Evolutionary conservation across 2,329 filamentous ascomycete species (phyloP), one percentile per base, ranked within the genome.

Genomic region (Massarina eburnea): DNA sequence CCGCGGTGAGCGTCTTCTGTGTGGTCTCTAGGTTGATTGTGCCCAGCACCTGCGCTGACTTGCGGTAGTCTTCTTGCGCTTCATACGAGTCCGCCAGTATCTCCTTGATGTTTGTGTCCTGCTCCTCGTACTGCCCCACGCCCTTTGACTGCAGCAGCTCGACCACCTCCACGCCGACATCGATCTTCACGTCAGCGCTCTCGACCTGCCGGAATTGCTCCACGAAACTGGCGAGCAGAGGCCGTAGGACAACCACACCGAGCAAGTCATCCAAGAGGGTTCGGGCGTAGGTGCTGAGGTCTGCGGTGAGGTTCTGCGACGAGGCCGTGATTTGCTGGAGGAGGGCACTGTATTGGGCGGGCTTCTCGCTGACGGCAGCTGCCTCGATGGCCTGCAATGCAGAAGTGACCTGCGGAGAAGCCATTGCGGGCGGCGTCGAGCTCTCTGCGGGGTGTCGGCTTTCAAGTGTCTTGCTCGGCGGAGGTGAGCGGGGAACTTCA

Each of bases 11-110:
- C 45, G 88, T 84, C 39, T 92, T 86, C 74, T 96, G 91, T 2
- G 91, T 91, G 46, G 83, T 87, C 66, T 99, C 92, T 37, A 97
- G 84, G 26, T 91, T 88, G 58, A 97, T 95, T 29, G 85, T 86
- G 61, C 89, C 83, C 6, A 99, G 80, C 8, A 82, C 78, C 64
- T 85, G 84, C 21, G 94, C 94, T 0, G 92, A 91, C 22, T 81
- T 81, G 18, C 80, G 74, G 69, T 87, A 95, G 67, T 96, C 89
- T 39, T 96, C 89, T 54, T 88, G 83, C 45, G 75, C 74, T 72
- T 97, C 91, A 73, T 94, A 86, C 10, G 90, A 89, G 48, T 88
- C 83, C 17, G 92, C 91, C 15, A 96, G 79, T 43, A 91, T 81
- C 63, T 92, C 84, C 54, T 91, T 88, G 43, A 96, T 78, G 35